These are phyloP conservation scores for Colletotrichum spaethianum DNA, from an alignment of 2,329 filamentous ascomycete species.

Conservation along the genomic window DNA sequence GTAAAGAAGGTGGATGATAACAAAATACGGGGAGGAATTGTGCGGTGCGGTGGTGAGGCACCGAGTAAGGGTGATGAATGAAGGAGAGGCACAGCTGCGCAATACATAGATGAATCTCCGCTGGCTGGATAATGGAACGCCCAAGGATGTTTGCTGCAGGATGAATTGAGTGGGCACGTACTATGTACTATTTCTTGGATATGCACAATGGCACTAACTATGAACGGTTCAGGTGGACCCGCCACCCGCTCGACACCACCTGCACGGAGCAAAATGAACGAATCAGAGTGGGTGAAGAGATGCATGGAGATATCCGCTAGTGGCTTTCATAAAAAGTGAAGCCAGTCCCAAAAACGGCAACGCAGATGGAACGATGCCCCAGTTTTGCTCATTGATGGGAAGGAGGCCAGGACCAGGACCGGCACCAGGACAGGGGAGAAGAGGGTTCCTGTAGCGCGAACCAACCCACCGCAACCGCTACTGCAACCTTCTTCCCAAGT, in stretches of 20 bases:
- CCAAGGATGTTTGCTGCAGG: not conserved
- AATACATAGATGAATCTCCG: not conserved
- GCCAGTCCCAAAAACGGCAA: slow-evolving; percentile 10
- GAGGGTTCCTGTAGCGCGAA: slow-evolving; percentile 23
- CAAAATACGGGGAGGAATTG: not conserved
- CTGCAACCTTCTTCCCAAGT: slow-evolving; percentile 40
- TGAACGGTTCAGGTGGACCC: slow-evolving; percentile 17
- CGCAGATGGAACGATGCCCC: slow-evolving; percentile 1
- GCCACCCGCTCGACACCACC: slow-evolving; percentile 20
- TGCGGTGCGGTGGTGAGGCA: not conserved
- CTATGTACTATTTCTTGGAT: too few relatives aligned
- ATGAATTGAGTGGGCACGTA: slow-evolving; percentile 9
- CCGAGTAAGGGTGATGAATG: not conserved
- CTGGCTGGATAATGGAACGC: not conserved
- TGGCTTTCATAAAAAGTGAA: slow-evolving; percentile 18
- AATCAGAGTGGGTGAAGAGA: slow-evolving; percentile 8
- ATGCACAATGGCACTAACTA: slow-evolving; percentile 15
- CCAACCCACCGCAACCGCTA: slow-evolving; percentile 36
- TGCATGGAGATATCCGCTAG: slow-evolving; percentile 26
- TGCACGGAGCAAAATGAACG: slow-evolving; percentile 9
- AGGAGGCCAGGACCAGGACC: not conserved
- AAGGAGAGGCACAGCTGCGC: not conserved
- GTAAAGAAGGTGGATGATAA: slow-evolving; percentile 11
- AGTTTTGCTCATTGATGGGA: not conserved
- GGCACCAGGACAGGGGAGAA: not conserved